Base-by-base conservation (phyloP, 2,329 filamentous ascomycete genomes). In the Hyphodiscus sp. region DNA sequence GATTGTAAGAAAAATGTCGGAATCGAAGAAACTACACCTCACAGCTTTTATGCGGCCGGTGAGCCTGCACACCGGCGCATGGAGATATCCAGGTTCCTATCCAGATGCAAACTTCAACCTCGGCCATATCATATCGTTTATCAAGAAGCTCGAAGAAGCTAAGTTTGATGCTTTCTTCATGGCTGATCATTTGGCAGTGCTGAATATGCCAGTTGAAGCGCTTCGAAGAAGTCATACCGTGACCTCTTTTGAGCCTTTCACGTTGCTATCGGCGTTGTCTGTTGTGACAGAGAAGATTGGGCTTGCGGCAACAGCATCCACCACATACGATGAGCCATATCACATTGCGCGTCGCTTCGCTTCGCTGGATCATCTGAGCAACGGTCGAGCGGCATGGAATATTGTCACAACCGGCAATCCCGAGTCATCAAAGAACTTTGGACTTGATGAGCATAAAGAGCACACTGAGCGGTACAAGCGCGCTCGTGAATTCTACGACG, bases 271-370 rank as follows among this genome's bases (percentile, higher is more conserved):
- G 2, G 81, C 83, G 2, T 85, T 87, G 81, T 82, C 83, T 0
- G 82, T 82, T 1, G 83, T 74, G 0, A 87, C 84, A 0, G 76
- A 79, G 58, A 84, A 74, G 55, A 76, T 87, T 18, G 80, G 78
- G 0, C 86, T 87, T 54, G 83, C 83, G 1, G 80, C 86, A 0
- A 86, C 84, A 0, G 77, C 83, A 0, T 78, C 79, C 1, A 86
- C 83, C 0, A 85, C 81, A 0, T 87, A 86, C 54, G 83, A 87
- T 65, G 77, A 83, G 65, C 83, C 84, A 0, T 87, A 86, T 62
- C 80, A 85, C 62, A 71, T 87, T 19, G 83, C 84, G 0, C 68
- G 84, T 18, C 70, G 83, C 16, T 67, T 87, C 9, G 81, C 78
- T 5, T 87, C 84, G 0, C 72, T 86, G 0, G 84, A 87, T 62